Evolutionary conservation across 1,284 basidiomycete species (phyloP), one percentile per base, ranked within the genome.

Genomic region (Takashimella koratensis): DNA sequence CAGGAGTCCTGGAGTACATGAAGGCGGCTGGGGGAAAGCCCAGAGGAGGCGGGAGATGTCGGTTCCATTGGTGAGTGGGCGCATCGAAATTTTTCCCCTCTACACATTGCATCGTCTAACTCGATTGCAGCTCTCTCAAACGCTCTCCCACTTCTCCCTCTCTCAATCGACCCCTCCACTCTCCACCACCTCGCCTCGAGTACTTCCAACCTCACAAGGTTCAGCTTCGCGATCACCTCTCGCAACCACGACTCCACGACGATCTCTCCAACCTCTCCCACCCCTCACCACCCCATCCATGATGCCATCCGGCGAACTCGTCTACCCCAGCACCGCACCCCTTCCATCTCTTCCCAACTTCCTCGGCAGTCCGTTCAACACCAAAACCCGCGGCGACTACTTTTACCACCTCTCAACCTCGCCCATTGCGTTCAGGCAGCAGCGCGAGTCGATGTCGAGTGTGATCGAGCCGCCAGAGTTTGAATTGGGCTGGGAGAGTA

Each of bases 121-220:
- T 36, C 30, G 10, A 16, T 36, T 16, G 10, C 48, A 73, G 69
- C 63, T 73, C 12, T 71, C 69, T 0, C 61, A 70, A 43, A 61
- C 66, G 23, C 49, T 73, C 16, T 70, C 70, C 10, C 61, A 60
- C 43, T 68, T 74, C 45, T 70, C 72, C 3, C 62, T 73, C 12
- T 64, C 62, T 0, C 67, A 65, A 12, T 51, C 52, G 4, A 62
- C 62, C 1, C 59, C 63, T 3, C 56, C 61, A 6, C 45, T 57
- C 4, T 47, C 41, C 4, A 45, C 22, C n/a, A 43, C 47, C 16
- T 47, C 39, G 12, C 36, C 30, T 13, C 19, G 8, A 3, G 30
- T 16, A 36, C 30, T 36, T 16, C 30, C 30, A 16, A 8, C 8
- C 10, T 36, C 30, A 36, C 16, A 8, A 36, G 30, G 30, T 36